Percentiles rank a stretch among this genome's conserved stretches.
These are phyloP conservation scores for Nicotiana sylvestris DNA, from an alignment of 257 asterid genomes.

Conservation along the genomic window DNA sequence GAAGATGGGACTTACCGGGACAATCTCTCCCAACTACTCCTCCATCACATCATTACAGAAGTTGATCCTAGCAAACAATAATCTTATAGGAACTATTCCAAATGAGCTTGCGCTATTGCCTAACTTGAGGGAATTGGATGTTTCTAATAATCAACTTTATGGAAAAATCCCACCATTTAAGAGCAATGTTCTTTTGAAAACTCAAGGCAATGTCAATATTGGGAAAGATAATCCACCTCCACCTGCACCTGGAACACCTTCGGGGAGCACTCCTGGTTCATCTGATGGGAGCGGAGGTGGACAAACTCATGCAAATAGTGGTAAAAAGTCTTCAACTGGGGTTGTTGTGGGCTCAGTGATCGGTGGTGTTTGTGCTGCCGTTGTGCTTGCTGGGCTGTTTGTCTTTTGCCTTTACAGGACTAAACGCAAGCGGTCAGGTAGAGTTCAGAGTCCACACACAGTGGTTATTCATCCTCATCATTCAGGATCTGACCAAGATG, in stretches of 20 bases:
- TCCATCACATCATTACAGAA: neutral
- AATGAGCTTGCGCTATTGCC: constrained; percentile 6
- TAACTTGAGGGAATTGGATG: constrained; percentile 10
- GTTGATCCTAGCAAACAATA: constrained; percentile 14
- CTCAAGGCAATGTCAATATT: constrained; percentile 15
- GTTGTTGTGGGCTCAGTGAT: constrained; percentile 14
- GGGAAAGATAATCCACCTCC: constrained; percentile 14
- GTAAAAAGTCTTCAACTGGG: constrained; percentile 5
- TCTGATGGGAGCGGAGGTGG: constrained; percentile 9
- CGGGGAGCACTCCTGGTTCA: neutral
- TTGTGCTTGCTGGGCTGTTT: neutral
- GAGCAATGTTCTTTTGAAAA: constrained; percentile 6
- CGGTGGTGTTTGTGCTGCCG: constrained; percentile 8
- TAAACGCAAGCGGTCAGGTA: neutral
- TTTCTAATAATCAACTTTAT: constrained; percentile 17
- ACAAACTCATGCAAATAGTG: neutral
- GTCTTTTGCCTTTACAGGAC: neutral
- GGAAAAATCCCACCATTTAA: constrained; percentile 14
- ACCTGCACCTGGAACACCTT: constrained; percentile 1
- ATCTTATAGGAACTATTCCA: constrained; percentile 13
- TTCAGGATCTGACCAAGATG: constrained; percentile 15
- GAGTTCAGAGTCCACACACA: constrained; percentile 4
- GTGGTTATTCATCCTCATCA: constrained; percentile 16
- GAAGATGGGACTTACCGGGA: constrained; percentile 18
- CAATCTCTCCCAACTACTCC: constrained; percentile 9